phyloP scores from a whole-genome alignment of 805 yeast genomes.

The Cyberlindnera mycetangii region DNA sequence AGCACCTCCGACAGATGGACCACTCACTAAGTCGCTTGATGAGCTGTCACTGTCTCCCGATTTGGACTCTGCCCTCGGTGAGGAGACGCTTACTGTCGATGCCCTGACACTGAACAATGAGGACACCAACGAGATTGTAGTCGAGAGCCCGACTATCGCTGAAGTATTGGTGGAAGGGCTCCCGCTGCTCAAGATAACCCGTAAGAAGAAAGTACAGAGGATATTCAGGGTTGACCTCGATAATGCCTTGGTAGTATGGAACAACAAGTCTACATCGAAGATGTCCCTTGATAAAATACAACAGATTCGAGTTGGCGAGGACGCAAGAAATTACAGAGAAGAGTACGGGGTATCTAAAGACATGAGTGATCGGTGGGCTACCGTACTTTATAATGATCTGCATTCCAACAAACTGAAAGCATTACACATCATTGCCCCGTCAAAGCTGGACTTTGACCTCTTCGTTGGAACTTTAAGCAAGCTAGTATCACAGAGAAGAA shows the following conservation, averaged over 20 bases:
- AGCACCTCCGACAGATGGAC: constrained; percentile 21
- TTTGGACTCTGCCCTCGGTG: neutral
- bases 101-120: neutral
- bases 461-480: constrained; percentile 54
- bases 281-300: constrained; percentile 61
- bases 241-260: constrained; percentile 56
- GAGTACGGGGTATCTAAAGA: constrained; percentile 74
- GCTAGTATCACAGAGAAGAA: constrained; percentile 55
- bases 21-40: constrained; percentile 22
- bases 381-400: constrained; percentile 66
- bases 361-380: constrained; percentile 68
- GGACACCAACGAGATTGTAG: constrained; percentile 11
- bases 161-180: constrained; percentile 55
- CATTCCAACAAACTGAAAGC: constrained; percentile 67
- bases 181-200: constrained; percentile 65
- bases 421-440: constrained; percentile 69
- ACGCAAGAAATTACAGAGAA: constrained; percentile 83
- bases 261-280: constrained; percentile 36
- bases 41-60: constrained; percentile 12
- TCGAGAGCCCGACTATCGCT: constrained; percentile 38
- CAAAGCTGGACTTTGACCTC: constrained; percentile 47
- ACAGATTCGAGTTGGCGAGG: constrained; percentile 57
- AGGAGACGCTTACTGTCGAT: neutral
- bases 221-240: constrained; percentile 54
- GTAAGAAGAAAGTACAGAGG: constrained; percentile 61